Evolutionary conservation across 805 yeast species (phyloP).

Genomic region (Schwanniomyces vanrijiae): DNA sequence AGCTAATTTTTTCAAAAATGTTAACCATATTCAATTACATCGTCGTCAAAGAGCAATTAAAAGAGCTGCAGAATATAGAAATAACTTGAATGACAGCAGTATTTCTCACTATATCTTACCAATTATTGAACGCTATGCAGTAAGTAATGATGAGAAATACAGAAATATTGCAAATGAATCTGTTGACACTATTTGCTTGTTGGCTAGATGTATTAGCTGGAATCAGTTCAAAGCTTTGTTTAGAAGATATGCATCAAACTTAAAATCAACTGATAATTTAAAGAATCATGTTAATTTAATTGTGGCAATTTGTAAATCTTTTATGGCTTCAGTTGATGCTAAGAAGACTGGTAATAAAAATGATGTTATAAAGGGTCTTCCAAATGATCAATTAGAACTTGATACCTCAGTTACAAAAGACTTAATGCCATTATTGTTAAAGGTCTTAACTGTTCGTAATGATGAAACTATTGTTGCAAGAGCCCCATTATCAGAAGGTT

Average conservation of each 20-base stretch:
- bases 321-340: conserved; percentile 33
- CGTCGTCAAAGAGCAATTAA: conserved; percentile 84
- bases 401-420: conserved; percentile 51
- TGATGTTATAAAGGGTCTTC: conserved; percentile 26
- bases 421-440: conserved; percentile 60
- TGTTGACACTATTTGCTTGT: conserved; percentile 55
- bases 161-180: conserved; percentile 69
- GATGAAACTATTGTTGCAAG: conserved; percentile 77
- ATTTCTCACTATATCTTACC: conserved; percentile 84
- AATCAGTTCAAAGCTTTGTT: conserved; percentile 77
- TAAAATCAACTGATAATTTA: conserved; percentile 41
- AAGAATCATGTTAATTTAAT: conserved; percentile 61
- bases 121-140: conserved; percentile 77
- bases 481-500: conserved; percentile 78
- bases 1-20: conserved; percentile 73
- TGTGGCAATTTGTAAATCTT: conserved; percentile 54
- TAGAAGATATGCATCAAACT: conserved; percentile 59
- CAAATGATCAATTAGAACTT: conserved; percentile 22
- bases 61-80: conserved; percentile 52
- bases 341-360: conserved; percentile 9
- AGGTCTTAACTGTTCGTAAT: conserved; percentile 60
- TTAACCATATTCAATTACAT: conserved; percentile 80
- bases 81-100: conserved; percentile 50
- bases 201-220: conserved; percentile 66
- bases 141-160: conserved; percentile 53